phyloP scores from a whole-genome alignment of 1,139 yeast species.

The Hyphopichia pseudoburtonii region DNA sequence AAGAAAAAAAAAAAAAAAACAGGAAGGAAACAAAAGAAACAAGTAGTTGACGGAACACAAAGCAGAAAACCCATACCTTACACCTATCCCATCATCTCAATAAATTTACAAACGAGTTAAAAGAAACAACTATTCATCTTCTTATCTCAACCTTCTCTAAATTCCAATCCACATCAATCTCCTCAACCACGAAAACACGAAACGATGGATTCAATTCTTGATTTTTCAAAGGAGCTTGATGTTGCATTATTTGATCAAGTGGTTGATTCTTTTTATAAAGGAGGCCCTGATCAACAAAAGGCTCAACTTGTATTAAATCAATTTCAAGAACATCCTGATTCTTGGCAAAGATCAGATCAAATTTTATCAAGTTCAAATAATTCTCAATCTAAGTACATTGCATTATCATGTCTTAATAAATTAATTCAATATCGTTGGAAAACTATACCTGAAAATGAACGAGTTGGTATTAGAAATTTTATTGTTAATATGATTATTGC shows the following conservation, averaged over 20 bases:
- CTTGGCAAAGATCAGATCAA: constrained; percentile 94
- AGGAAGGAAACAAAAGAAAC: no score
- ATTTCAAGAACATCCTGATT: constrained; percentile 92
- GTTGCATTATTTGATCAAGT: constrained; percentile 76
- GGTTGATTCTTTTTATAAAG: constrained; percentile 84
- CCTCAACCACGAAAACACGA: neutral
- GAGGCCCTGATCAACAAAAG: constrained; percentile 76
- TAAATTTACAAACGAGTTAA: no score
- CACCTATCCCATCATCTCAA: no score
- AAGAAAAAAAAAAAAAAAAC: no score
- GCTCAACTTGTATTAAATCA: constrained; percentile 84
- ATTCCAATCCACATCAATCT: neutral
- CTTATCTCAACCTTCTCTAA: no score
- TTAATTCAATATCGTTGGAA: constrained; percentile 93
- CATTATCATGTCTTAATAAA: constrained; percentile 84
- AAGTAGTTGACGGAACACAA: no score
- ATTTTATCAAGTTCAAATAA: constrained; percentile 77
- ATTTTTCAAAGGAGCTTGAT: constrained; percentile 83
- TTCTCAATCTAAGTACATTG: constrained; percentile 89
- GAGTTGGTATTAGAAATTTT: constrained; percentile 84
- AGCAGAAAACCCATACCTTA: no score
- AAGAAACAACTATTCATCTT: no score
- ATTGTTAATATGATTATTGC: constrained; percentile 91
- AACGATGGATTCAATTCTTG: constrained; percentile 81
- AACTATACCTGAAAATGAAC: constrained; percentile 80